Conservation (phyloP, 495 filamentous ascomycete species). For the Aspergillus haitiensis region DNA sequence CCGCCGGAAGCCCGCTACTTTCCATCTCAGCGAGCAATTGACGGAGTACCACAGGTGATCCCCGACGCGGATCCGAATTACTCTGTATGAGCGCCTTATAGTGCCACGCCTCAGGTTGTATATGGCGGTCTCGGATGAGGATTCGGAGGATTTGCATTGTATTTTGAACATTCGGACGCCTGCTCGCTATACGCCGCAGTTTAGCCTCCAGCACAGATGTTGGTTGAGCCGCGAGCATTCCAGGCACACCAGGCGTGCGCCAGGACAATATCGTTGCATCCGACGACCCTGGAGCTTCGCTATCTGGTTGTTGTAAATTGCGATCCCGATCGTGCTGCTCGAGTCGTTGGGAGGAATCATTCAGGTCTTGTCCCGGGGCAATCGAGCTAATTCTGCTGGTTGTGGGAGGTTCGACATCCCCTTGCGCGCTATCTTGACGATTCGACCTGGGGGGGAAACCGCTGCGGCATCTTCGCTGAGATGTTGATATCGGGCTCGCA, state of each 20-base stretch:
- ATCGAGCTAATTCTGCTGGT: background rate
- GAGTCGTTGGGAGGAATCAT: background rate
- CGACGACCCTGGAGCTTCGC: background rate
- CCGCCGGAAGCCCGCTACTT: conserved; percentile 55
- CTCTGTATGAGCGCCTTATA: conserved; percentile 73
- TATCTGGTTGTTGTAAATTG: background rate
- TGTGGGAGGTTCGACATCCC: background rate
- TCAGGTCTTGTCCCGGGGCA: background rate
- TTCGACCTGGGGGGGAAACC: conserved; percentile 9
- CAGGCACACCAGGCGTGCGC: conserved; percentile 24
- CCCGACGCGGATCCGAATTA: conserved; percentile 61
- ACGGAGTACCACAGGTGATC: conserved; percentile 61
- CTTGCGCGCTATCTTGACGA: background rate
- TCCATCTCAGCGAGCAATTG: conserved; percentile 71
- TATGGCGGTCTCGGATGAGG: conserved; percentile 60
- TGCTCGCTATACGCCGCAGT: conserved; percentile 26
- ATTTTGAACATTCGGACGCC: conserved; percentile 25
- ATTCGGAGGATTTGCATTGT: conserved; percentile 34
- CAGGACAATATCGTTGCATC: conserved; percentile 1
- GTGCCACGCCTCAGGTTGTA: conserved; percentile 63
- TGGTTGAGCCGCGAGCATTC: conserved; percentile 18
- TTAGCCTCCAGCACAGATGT: conserved; percentile 30
- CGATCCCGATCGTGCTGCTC: background rate
- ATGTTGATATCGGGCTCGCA: conserved; percentile 11
- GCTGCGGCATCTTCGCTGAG: conserved; percentile 30